Base-by-base conservation (phyloP, 495 filamentous ascomycete genomes). In the Pseudoneurospora amorphoporcata region DNA sequence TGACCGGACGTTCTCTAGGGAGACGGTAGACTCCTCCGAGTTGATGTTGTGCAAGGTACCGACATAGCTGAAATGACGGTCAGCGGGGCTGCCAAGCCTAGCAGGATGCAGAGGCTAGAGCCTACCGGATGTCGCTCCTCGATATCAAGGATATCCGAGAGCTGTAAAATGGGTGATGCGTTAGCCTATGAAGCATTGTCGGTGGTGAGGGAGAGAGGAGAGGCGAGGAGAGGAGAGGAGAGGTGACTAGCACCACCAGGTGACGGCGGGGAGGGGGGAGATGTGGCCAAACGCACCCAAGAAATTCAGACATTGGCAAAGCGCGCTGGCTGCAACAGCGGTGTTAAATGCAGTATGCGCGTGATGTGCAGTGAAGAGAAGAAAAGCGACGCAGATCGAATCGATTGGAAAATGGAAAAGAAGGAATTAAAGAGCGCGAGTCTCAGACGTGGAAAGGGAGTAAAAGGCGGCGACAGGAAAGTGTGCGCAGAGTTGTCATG, bases 1-100 rank as follows among this genome's bases (percentile, higher is more conserved):
- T 1, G 94, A 97, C 61, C 89, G 87, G 78, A 99, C 95, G 84
- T 95, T 92, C 79, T 99, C 94, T 41, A 99, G 89, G 47, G 95
- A 95, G 76, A 99, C 96, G 68, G 96, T 98, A 68, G 94, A 94
- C 72, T 91, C 91, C 80, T 97, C 94, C 68, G 95, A 97, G 83
- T 96, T 97, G 89, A 99, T 98, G 81, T 98, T 93, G 84, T 97
- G 93, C 40, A 99, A 88, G 61, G 92, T 94, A 74, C 95, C 95
- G 75, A 97, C 93, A 86, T 99, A 99, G 76, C 94, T 97, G 72
- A 23, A 72, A 65, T 65, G 53, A 65, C 53, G 53, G 53, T 65
- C 53, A 71, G 69, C 73, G 68, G 69, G 72, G 75, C 75, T 84
- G 72, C 84, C 79, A 71, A 65, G 39, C 70, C 53, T 65, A 65